A percentile compares a stretch with the other conserved stretches of the same genome.
phyloP scores from a whole-genome alignment of 371 early-diverging fungal genomes.

The Dichotomocladium elegans region DNA sequence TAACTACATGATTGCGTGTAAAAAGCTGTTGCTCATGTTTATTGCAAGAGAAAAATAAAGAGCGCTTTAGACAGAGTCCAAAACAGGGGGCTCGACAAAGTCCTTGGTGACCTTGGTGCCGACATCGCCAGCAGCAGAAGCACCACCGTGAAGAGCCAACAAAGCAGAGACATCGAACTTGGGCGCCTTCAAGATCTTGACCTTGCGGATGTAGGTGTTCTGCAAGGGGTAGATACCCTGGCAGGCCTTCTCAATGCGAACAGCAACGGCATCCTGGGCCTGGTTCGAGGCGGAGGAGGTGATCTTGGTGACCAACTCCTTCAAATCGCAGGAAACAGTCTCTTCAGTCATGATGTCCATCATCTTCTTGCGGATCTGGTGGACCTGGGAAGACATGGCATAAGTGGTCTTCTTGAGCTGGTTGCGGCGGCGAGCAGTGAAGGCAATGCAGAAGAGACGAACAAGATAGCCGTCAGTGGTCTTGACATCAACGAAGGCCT shows the following conservation, averaged over 20 bases:
- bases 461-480: conserved; percentile 99
- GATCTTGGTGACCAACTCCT: conserved; percentile 97
- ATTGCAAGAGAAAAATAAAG: neutral
- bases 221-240: conserved; percentile 98
- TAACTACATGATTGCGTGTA: no score
- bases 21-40: no score
- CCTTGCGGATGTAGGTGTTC: conserved; percentile 98
- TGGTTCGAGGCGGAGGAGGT: conserved; percentile 55
- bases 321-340: conserved; percentile 88
- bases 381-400: conserved; percentile 96
- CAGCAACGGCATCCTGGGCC: conserved; percentile 83
- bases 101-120: conserved; percentile 72
- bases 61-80: conserved; percentile 69
- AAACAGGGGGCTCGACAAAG: conserved; percentile 81
- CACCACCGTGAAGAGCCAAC: conserved; percentile 92
- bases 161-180: conserved; percentile 95
- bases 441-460: conserved; percentile 97
- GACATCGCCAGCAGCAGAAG: conserved; percentile 79
- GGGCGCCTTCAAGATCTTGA: conserved; percentile 99
- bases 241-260: conserved; percentile 97
- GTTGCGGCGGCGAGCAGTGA: conserved; percentile 95
- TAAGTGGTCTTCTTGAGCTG: conserved; percentile 99
- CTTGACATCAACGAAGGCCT: conserved; percentile 98
- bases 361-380: conserved; percentile 99
- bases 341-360: conserved; percentile 97